Conservation (phyloP, 495 filamentous ascomycete genomes). For the Lophium mytilinum region DNA sequence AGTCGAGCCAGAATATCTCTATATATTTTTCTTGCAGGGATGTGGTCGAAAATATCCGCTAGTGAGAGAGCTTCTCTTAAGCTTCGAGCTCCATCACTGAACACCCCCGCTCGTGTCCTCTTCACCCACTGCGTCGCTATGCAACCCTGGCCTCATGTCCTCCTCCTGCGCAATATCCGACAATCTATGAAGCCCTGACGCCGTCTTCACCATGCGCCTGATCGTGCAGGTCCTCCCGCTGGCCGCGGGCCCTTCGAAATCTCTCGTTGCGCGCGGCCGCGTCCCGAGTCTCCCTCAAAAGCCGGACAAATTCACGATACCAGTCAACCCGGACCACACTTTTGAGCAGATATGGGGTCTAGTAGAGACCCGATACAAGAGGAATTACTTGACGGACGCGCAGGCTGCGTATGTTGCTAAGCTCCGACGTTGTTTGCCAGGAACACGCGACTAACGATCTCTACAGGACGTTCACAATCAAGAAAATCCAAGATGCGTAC, state of each 20-base stretch:
- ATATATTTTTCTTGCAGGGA: too few species aligned
- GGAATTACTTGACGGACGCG: constrained; percentile 17
- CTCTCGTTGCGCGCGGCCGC: not conserved
- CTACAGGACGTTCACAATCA: constrained; percentile 22
- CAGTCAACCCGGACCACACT: constrained; percentile 19
- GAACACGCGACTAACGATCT: constrained; percentile 8
- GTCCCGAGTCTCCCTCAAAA: constrained; percentile 2
- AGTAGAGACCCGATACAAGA: constrained; percentile 23
- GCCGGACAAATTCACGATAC: constrained; percentile 11
- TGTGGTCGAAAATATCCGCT: too few species aligned
- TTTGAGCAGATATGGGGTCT: constrained; percentile 21
- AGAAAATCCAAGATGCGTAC: constrained; percentile 24
- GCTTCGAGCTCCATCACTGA: too few species aligned
- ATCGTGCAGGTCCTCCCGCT: constrained; percentile 18
- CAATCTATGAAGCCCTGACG: too few species aligned
- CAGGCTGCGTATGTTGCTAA: constrained; percentile 13
- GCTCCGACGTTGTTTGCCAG: not conserved
- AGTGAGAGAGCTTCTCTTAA: too few species aligned
- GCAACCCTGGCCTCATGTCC: too few species aligned
- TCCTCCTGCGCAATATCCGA: too few species aligned
- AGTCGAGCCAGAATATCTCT: too few species aligned
- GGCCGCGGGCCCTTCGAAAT: not conserved
- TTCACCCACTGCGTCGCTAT: too few species aligned
- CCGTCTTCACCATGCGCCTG: constrained; percentile 9
- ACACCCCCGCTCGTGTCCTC: too few species aligned